These are phyloP conservation scores for Apiospora rasikravindrae DNA, from an alignment of 2,329 filamentous ascomycete genomes.

Conservation along the genomic window DNA sequence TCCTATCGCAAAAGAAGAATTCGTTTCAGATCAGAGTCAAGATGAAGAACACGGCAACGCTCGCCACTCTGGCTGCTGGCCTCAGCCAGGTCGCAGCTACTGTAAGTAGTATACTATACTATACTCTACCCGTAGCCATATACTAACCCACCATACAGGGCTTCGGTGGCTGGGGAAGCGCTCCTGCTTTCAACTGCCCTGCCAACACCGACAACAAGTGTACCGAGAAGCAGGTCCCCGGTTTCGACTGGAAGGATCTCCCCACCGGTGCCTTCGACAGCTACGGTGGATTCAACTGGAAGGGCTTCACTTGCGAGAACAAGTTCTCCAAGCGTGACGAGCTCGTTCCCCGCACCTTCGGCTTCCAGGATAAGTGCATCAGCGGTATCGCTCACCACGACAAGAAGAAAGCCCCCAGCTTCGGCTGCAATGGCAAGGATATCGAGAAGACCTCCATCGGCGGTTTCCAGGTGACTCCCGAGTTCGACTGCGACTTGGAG, in stretches of 20 bases:
- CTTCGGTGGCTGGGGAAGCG: slow-evolving; percentile 35
- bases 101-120: slow-evolving; percentile 35
- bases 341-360: slow-evolving; percentile 52
- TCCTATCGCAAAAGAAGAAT: not conserved
- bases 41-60: slow-evolving; percentile 58
- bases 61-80: slow-evolving; percentile 58
- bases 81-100: slow-evolving; percentile 56
- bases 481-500: slow-evolving; percentile 79
- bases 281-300: slow-evolving; percentile 78
- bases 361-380: slow-evolving; percentile 64
- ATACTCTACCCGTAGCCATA: not conserved
- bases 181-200: slow-evolving; percentile 30
- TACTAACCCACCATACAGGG: slow-evolving; percentile 18
- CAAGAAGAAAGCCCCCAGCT: slow-evolving; percentile 58
- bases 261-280: slow-evolving; percentile 61
- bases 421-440: slow-evolving; percentile 55
- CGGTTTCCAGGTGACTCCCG: slow-evolving; percentile 73
- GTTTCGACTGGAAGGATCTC: slow-evolving; percentile 76
- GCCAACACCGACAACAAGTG: slow-evolving; percentile 22
- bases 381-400: slow-evolving; percentile 57
- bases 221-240: slow-evolving; percentile 38
- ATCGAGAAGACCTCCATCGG: slow-evolving; percentile 74
- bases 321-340: slow-evolving; percentile 62
- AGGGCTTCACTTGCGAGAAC: slow-evolving; percentile 72
- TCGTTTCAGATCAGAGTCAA: slow-evolving; percentile 33